phyloP scores from a whole-genome alignment of 495 filamentous ascomycete species.

The Trichoderma erinaceum region DNA sequence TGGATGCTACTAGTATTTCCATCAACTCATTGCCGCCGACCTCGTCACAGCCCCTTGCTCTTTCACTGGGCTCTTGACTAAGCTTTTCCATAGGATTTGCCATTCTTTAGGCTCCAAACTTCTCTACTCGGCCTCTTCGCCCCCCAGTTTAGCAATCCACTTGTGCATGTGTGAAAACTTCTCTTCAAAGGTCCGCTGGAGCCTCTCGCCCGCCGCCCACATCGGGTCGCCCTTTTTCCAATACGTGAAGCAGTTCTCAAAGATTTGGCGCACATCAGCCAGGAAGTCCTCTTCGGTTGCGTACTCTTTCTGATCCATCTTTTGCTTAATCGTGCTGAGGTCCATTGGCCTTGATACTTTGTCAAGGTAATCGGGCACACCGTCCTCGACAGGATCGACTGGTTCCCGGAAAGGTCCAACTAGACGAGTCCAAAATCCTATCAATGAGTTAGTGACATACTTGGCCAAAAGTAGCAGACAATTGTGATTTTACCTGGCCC shows the following conservation, averaged over 20 bases:
- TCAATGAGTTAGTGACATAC: background rate
- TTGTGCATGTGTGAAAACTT: conserved; percentile 44
- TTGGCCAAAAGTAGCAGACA: background rate
- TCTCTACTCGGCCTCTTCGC: conserved; percentile 30
- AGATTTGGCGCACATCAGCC: conserved; percentile 44
- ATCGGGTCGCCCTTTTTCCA: conserved; percentile 38
- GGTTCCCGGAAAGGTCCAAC: conserved; percentile 47
- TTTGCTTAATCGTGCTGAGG: conserved; percentile 42
- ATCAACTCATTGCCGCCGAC: background rate
- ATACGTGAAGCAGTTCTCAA: conserved; percentile 44
- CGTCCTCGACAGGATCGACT: conserved; percentile 38
- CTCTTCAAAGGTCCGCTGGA: conserved; percentile 47
- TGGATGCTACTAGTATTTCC: no score
- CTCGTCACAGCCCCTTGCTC: background rate
- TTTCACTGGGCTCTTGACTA: background rate
- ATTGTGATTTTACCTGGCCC: conserved; percentile 38
- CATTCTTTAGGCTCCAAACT: background rate
- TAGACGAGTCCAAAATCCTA: conserved; percentile 53
- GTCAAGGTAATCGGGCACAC: conserved; percentile 42
- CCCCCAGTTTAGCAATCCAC: conserved; percentile 44
- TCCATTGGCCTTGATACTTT: conserved; percentile 46
- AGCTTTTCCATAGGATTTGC: background rate
- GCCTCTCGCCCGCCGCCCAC: conserved; percentile 39
- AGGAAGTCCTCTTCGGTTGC: conserved; percentile 37
- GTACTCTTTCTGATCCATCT: conserved; percentile 42